Percentiles rank a stretch among this genome's conserved stretches.
Conservation (phyloP, 805 yeast species). For the Pichia pseudocactophila region DNA sequence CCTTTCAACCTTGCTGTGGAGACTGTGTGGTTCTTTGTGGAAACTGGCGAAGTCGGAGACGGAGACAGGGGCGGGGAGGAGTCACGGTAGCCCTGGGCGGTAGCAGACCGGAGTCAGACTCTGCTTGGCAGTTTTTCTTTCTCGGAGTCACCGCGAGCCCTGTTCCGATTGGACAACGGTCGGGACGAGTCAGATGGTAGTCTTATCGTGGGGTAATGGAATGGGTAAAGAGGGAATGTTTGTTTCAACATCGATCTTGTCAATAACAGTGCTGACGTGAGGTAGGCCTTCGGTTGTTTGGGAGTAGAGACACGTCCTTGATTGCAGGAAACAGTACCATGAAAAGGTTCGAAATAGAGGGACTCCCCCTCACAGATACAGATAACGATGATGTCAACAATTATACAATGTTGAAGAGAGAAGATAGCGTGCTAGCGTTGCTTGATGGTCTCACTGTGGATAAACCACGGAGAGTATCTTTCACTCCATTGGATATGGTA, state of each 20-base stretch:
- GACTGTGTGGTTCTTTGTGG: constrained; percentile 53
- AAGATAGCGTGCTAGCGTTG: neutral
- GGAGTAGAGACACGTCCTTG: no score
- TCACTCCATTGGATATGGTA: neutral
- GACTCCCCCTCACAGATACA: neutral
- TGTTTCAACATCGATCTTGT: no score
- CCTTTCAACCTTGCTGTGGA: constrained; percentile 63
- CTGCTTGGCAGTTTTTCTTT: no score
- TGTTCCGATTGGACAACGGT: neutral
- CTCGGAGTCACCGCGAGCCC: neutral
- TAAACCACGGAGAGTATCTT: neutral
- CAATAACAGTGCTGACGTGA: no score
- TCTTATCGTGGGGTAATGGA: no score
- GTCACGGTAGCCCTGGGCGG: neutral
- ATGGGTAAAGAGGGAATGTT: no score
- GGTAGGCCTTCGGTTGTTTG: no score
- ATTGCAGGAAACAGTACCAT: no score
- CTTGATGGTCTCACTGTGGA: neutral
- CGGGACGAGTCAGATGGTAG: neutral
- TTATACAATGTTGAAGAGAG: neutral
- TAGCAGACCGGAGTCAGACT: no score
- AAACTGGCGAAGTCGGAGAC: no score
- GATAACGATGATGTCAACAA: neutral
- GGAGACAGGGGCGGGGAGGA: neutral
- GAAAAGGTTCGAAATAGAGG: neutral